A percentile compares a stretch with the other conserved stretches of the same genome.
Conservation (phyloP, 495 filamentous ascomycete genomes). For the Lepraria neglecta region DNA sequence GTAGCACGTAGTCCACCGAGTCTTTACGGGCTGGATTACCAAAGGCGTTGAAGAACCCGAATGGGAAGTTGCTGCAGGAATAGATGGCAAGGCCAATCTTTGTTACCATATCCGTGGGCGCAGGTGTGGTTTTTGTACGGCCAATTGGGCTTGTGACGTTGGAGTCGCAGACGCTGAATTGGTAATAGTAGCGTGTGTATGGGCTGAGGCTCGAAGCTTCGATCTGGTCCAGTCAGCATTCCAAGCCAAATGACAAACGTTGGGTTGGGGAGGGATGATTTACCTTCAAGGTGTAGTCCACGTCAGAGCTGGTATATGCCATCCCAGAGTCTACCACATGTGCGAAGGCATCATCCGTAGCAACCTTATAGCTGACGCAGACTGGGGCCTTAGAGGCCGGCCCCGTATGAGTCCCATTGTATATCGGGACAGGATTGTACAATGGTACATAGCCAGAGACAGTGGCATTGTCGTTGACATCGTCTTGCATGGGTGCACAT, state of each 20-base stretch:
- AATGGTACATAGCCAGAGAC: constrained; percentile 50
- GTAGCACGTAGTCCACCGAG: constrained; percentile 60
- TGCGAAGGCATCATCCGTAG: constrained; percentile 36
- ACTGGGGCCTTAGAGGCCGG: constrained; percentile 48
- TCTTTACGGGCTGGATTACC: constrained; percentile 62
- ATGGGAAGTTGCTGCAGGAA: constrained; percentile 53
- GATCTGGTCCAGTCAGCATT: constrained; percentile 36
- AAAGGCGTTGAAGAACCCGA: constrained; percentile 44
- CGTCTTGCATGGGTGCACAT: constrained; percentile 46
- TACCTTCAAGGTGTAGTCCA: constrained; percentile 66
- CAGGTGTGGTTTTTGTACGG: constrained; percentile 51
- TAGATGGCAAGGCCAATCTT: constrained; percentile 48
- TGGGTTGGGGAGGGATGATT: background rate
- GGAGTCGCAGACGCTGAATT: constrained; percentile 49
- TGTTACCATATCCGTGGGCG: constrained; percentile 29
- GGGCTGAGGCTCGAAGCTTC: constrained; percentile 53
- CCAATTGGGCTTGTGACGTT: constrained; percentile 44
- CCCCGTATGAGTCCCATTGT: constrained; percentile 48
- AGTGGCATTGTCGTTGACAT: constrained; percentile 53
- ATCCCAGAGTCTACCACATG: constrained; percentile 43
- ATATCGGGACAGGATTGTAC: constrained; percentile 39
- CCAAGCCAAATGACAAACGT: background rate
- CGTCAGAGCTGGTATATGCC: constrained; percentile 59
- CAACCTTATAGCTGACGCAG: constrained; percentile 53
- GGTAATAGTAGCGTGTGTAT: constrained; percentile 55